phyloP scores from a whole-genome alignment of 2,329 filamentous ascomycete species.

The Pezicula carpinea region DNA sequence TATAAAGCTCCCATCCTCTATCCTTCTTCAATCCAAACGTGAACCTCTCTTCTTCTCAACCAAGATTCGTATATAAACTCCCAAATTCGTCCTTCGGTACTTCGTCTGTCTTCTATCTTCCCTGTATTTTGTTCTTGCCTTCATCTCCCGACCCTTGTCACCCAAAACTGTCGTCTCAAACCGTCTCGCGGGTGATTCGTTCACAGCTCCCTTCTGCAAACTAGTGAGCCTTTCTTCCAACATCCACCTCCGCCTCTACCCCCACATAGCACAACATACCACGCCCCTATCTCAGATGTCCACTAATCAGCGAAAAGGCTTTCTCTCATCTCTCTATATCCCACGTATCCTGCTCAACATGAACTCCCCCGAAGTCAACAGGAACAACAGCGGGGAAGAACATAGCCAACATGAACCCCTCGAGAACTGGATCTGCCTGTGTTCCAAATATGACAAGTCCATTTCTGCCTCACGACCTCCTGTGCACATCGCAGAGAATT shows the following conservation, averaged over 20 bases:
- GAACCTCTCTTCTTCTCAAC: too few species aligned
- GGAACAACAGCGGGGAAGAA: constrained; percentile 2
- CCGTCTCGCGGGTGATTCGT: background rate
- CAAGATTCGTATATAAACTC: too few species aligned
- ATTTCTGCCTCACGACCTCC: constrained; percentile 20
- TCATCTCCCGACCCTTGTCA: background rate
- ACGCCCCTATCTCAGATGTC: too few species aligned
- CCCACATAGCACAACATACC: background rate
- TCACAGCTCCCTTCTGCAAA: background rate
- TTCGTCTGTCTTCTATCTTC: background rate
- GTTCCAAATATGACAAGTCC: constrained; percentile 16
- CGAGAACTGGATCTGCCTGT: constrained; percentile 14
- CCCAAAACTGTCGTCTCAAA: background rate
- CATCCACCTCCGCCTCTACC: background rate
- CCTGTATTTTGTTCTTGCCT: background rate
- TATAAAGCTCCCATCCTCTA: too few species aligned
- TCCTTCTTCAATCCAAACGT: too few species aligned
- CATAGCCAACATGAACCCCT: constrained; percentile 8
- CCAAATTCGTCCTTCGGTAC: background rate
- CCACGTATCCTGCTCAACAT: constrained; percentile 8
- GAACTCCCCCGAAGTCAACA: constrained; percentile 4
- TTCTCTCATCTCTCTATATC: background rate
- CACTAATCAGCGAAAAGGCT: background rate
- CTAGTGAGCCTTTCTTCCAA: background rate
- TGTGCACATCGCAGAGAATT: constrained; percentile 21